A percentile compares a stretch with the other conserved stretches of the same genome.
Conservation (phyloP, 1,139 yeast species). For the Tardiomyces blankii region DNA sequence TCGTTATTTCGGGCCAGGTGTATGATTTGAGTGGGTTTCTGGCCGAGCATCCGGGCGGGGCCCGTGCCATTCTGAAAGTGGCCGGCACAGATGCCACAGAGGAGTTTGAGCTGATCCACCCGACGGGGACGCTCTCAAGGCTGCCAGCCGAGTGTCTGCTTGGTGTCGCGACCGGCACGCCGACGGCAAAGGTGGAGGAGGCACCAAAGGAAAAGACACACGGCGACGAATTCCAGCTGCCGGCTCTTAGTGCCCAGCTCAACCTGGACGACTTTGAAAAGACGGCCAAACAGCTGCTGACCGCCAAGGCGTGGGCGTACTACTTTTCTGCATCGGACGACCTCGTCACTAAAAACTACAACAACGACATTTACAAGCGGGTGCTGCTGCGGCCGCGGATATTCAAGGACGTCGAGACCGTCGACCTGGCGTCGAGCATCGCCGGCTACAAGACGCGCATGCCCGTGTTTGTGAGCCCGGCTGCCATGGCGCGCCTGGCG, state of each 20-base stretch:
- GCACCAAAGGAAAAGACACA: background rate
- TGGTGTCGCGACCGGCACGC: background rate
- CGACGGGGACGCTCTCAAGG: constrained; percentile 5
- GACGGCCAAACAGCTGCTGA: constrained; percentile 39
- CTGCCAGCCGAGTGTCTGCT: background rate
- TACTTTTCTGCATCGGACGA: constrained; percentile 46
- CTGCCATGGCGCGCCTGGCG: constrained; percentile 73
- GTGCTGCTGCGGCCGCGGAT: constrained; percentile 38
- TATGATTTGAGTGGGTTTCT: constrained; percentile 41
- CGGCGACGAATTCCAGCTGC: constrained; percentile 14
- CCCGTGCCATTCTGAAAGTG: constrained; percentile 40
- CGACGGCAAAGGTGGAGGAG: background rate
- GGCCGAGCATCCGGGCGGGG: constrained; percentile 50
- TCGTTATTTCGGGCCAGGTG: constrained; percentile 46
- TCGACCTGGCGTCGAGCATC: constrained; percentile 29
- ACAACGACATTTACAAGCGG: constrained; percentile 36
- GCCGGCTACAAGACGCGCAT: constrained; percentile 39
- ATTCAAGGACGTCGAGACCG: constrained; percentile 35
- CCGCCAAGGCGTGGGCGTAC: constrained; percentile 44
- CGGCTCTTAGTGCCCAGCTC: constrained; percentile 37
- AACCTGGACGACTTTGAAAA: constrained; percentile 42
- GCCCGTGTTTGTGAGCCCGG: constrained; percentile 74
- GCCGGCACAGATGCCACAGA: constrained; percentile 57
- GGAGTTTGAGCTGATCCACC: constrained; percentile 29
- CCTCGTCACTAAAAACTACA: constrained; percentile 38